phyloP scores from a whole-genome alignment of 768 basidiomycete genomes.

The Mycena haematopus region DNA sequence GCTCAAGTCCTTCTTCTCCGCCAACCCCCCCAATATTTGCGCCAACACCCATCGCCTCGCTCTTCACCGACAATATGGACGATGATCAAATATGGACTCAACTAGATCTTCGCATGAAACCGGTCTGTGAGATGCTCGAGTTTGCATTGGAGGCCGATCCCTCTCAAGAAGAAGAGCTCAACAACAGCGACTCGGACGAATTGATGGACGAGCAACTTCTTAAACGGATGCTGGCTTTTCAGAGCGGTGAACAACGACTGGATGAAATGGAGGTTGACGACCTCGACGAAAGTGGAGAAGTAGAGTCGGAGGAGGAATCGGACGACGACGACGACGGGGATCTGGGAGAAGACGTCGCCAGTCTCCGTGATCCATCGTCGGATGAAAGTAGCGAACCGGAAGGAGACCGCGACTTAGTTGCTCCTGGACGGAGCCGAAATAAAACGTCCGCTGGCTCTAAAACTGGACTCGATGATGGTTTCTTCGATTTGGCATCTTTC shows the following conservation, averaged over 20 bases:
- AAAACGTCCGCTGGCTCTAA: conserved; percentile 28
- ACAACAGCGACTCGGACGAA: conserved; percentile 38
- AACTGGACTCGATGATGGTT: conserved; percentile 80
- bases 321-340: conserved; percentile 33
- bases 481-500: conserved; percentile 89
- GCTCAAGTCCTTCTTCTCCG: conserved; percentile 41
- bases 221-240: conserved; percentile 35
- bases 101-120: conserved; percentile 79
- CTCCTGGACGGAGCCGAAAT: conserved; percentile 18
- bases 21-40: conserved; percentile 43
- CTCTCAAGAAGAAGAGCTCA: conserved; percentile 39
- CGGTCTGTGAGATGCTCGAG: conserved; percentile 73
- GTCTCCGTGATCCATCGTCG: conserved; percentile 46
- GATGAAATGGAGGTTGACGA: conserved; percentile 43
- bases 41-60: conserved; percentile 75
- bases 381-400: conserved; percentile 45
- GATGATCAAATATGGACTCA: conserved; percentile 94
- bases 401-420: conserved; percentile 34
- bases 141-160: conserved; percentile 57
- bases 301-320: conserved; percentile 39
- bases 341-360: conserved; percentile 34
- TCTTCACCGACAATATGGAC: conserved; percentile 82
- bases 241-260: conserved; percentile 40
- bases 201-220: conserved; percentile 36
- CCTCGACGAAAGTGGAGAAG: conserved; percentile 40